Evolutionary conservation across 345 rosid species (phyloP), one percentile per base, ranked within the genome.

Genomic region (Ceriops tagal): DNA sequence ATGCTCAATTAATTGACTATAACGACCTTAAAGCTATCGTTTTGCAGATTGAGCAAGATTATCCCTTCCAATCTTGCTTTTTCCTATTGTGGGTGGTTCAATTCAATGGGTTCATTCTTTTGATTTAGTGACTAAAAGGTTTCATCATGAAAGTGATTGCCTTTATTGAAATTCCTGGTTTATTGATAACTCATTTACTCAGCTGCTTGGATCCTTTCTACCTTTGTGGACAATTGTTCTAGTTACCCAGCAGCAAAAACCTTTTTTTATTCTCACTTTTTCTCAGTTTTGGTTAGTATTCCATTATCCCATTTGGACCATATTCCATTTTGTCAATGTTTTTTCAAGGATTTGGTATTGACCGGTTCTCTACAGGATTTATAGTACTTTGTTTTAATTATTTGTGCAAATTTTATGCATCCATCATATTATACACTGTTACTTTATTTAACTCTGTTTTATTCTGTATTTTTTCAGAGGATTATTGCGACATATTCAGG

Each of bases 401-500:
- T 13, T 43, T 43, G 18, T 43, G 0, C 19, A 43, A 43, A 43
- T 13, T 13, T 43, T 43, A 13, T 13, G 49, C 49, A 13, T 3
- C 13, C 49, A 43, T 43, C 5, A 77, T 68, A 77, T 85, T 37
- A 91, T 89, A 71, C 85, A 89, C 53, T 37, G 64, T 8, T 3
- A 34, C 7, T 18, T 59, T 31, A 31, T 78, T 93, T 69, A 31
- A 77, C 68, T 51, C 26, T 18, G 22, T 47, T 71, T 53, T 63
- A 21, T 35, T 20, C 24, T 75, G 72, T 64, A 49, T 69, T 27
- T 71, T 57, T 80, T 78, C 93, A 95, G 97, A 79, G 67, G 80
- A 85, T 90, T 51, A 68, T 95, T 35, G 83, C 88, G 61, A 64
- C 79, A 0, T 88, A 86, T 71, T 90, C 93, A 5, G 89, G 88